Evolutionary conservation across 2,329 filamentous ascomycete genomes (phyloP).

Genomic region (Colletotrichum gigasporum): DNA sequence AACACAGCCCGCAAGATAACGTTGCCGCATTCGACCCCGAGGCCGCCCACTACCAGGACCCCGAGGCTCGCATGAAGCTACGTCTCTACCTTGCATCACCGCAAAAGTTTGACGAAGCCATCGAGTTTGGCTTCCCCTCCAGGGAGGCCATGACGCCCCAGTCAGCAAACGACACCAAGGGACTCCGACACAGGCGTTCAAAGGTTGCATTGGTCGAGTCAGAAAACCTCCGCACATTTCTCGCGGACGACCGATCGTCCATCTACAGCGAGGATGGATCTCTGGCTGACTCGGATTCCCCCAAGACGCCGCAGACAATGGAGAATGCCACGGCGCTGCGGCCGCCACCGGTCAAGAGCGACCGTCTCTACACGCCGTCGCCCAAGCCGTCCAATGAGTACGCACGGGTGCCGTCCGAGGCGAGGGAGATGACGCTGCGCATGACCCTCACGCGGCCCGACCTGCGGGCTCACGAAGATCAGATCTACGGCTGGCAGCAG

Average conservation of each 20-base stretch:
- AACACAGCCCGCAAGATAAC: constrained; percentile 54
- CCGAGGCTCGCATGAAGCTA: constrained; percentile 86
- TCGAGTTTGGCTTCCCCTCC: constrained; percentile 91
- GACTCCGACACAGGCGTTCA: constrained; percentile 30
- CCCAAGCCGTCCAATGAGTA: constrained; percentile 52
- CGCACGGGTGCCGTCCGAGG: constrained; percentile 54
- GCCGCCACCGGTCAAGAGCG: constrained; percentile 38
- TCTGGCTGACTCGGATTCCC: constrained; percentile 67
- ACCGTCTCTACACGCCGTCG: constrained; percentile 35
- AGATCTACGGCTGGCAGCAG: constrained; percentile 76
- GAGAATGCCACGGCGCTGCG: constrained; percentile 48
- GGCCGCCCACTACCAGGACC: constrained; percentile 88
- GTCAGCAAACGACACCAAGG: constrained; percentile 41
- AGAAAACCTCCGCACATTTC: constrained; percentile 65
- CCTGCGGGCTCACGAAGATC: constrained; percentile 77
- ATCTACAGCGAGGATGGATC: constrained; percentile 65
- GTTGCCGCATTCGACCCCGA: constrained; percentile 71
- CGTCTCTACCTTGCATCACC: constrained; percentile 87
- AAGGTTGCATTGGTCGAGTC: constrained; percentile 42
- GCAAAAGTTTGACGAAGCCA: constrained; percentile 94
- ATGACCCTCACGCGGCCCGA: constrained; percentile 96
- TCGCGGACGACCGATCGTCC: constrained; percentile 67
- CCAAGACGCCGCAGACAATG: constrained; percentile 61
- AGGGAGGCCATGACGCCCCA: constrained; percentile 53
- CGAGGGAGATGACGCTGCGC: constrained; percentile 91